Percentiles rank a stretch among this genome's conserved stretches.
phyloP scores from a whole-genome alignment of 768 basidiomycete species.

The Suillus cothurnatus region DNA sequence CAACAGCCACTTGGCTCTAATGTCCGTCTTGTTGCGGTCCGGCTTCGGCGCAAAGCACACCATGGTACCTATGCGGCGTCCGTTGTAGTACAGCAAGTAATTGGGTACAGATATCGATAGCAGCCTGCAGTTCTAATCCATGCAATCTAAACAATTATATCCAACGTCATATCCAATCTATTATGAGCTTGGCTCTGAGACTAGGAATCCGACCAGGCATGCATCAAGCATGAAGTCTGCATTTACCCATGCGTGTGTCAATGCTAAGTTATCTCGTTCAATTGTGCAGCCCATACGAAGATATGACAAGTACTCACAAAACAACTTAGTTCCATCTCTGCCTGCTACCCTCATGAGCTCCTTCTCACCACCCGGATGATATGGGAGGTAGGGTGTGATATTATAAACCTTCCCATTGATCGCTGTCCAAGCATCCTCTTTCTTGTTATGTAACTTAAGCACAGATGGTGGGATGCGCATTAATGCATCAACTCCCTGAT shows the following conservation, averaged over 20 bases:
- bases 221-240: slow-evolving; percentile 94
- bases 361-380: slow-evolving; percentile 93
- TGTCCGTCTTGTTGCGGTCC: not conserved
- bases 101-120: slow-evolving; percentile 1
- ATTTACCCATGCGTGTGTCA: slow-evolving; percentile 97
- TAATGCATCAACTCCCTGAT: slow-evolving; percentile 70
- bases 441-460: slow-evolving; percentile 78
- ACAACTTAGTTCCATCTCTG: slow-evolving; percentile 91
- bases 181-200: slow-evolving; percentile 61
- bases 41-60: not conserved
- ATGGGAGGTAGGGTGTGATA: slow-evolving; percentile 87
- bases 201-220: slow-evolving; percentile 89
- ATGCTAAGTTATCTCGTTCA: slow-evolving; percentile 46
- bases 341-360: slow-evolving; percentile 96
- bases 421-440: slow-evolving; percentile 90
- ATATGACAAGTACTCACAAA: slow-evolving; percentile 58
- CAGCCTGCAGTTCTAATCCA: slow-evolving; percentile 1
- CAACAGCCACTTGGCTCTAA: not conserved
- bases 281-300: not conserved
- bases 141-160: slow-evolving; percentile 5
- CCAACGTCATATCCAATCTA: slow-evolving; percentile 4
- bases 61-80: not conserved
- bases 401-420: slow-evolving; percentile 97
- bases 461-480: slow-evolving; percentile 74
- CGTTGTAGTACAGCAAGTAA: not conserved